Conservation (phyloP, 2,329 filamentous ascomycete species). For the Elsinoe arachidis region DNA sequence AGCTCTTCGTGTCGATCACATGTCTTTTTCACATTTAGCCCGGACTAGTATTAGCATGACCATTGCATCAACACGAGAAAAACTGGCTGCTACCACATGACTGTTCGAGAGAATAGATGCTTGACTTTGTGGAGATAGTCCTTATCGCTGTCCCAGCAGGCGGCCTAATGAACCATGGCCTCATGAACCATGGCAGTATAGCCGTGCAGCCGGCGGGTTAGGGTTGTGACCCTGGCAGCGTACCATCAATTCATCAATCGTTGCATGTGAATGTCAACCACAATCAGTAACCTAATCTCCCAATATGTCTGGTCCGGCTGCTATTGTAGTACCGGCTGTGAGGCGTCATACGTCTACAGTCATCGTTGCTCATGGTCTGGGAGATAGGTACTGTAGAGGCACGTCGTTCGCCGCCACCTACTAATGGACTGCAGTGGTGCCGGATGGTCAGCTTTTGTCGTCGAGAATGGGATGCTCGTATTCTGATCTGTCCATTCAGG, state of each 20-base stretch:
- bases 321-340: slow-evolving; percentile 66
- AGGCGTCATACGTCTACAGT: slow-evolving; percentile 86
- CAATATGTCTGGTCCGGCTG: slow-evolving; percentile 38
- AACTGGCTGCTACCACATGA: too few species aligned
- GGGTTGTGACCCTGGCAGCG: not conserved
- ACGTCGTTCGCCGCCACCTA: not conserved
- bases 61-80: too few species aligned
- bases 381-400: slow-evolving; percentile 52
- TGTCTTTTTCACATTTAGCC: too few species aligned
- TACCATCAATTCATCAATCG: too few species aligned
- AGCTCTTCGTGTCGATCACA: too few species aligned
- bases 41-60: too few species aligned
- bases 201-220: not conserved
- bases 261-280: not conserved
- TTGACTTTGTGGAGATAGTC: too few species aligned
- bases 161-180: too few species aligned
- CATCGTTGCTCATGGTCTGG: slow-evolving; percentile 87
- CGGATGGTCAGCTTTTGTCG: slow-evolving; percentile 53
- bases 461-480: not conserved
- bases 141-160: too few species aligned
- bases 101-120: too few species aligned
- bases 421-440: slow-evolving; percentile 40
- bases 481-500: slow-evolving; percentile 34
- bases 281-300: not conserved
- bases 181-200: too few species aligned